These are phyloP conservation scores for Galerina sulciceps DNA, from an alignment of 768 basidiomycete species.

Conservation along the genomic window DNA sequence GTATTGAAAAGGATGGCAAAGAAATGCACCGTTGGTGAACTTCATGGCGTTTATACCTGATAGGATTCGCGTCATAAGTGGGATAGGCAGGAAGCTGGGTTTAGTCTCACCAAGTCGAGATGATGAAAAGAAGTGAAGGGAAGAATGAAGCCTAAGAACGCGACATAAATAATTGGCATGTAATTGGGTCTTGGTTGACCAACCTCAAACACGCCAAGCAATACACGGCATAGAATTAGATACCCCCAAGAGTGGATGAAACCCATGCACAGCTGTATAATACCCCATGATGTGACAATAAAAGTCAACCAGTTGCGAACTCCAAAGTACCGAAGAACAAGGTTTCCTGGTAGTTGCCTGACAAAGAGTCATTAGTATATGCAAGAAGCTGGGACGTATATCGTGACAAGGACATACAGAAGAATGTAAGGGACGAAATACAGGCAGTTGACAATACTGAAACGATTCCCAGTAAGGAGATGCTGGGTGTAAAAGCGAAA, in stretches of 20 bases:
- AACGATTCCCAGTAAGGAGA: slow-evolving; percentile 37
- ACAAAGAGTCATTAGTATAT: not conserved
- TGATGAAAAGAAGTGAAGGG: slow-evolving; percentile 48
- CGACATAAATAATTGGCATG: not conserved
- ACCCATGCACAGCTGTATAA: slow-evolving; percentile 49
- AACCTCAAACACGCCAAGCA: slow-evolving; percentile 51
- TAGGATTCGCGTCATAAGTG: not conserved
- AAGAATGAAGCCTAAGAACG: slow-evolving; percentile 42
- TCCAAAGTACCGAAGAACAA: slow-evolving; percentile 45
- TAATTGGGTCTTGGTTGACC: not conserved
- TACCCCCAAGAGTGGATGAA: slow-evolving; percentile 45
- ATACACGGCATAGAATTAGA: slow-evolving; percentile 43
- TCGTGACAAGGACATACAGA: slow-evolving; percentile 31
- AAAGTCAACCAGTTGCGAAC: slow-evolving; percentile 49
- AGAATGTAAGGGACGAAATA: slow-evolving; percentile 51
- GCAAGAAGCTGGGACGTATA: not conserved
- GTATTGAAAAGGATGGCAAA: not conserved
- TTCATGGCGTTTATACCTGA: slow-evolving; percentile 51
- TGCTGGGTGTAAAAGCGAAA: slow-evolving; percentile 21
- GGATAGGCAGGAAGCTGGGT: not conserved
- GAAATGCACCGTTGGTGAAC: slow-evolving; percentile 43
- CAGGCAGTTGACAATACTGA: slow-evolving; percentile 44
- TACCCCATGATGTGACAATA: slow-evolving; percentile 46
- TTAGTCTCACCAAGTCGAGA: slow-evolving; percentile 45
- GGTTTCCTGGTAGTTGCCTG: slow-evolving; percentile 51